phyloP scores from a whole-genome alignment of 1,284 basidiomycete genomes.

The Ustilago xerochloae region DNA sequence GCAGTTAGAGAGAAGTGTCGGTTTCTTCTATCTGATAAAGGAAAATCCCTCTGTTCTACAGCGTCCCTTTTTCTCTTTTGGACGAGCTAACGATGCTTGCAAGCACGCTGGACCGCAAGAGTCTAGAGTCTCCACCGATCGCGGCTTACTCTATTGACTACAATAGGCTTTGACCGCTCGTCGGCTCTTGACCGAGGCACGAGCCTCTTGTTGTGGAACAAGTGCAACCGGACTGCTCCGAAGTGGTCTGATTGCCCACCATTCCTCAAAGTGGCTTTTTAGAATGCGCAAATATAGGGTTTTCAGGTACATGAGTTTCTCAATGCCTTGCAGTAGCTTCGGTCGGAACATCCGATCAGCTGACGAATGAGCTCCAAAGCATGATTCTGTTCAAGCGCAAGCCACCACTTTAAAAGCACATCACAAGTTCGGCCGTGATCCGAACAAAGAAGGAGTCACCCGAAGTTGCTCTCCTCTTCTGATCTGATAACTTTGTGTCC shows the following conservation, averaged over 20 bases:
- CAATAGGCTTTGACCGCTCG: background rate
- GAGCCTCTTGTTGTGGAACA: too few relatives aligned
- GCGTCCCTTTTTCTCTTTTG: background rate
- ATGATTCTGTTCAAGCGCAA: background rate
- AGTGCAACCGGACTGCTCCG: background rate
- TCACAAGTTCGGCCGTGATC: slow-evolving; percentile 4
- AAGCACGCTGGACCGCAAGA: background rate
- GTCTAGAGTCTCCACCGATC: background rate
- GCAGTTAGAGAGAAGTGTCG: background rate
- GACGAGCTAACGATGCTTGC: background rate
- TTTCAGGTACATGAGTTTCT: background rate
- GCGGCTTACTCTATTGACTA: background rate
- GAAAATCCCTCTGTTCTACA: background rate
- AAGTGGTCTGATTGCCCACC: background rate
- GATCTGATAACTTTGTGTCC: slow-evolving; percentile 10
- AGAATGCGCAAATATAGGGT: background rate
- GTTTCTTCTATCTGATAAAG: slow-evolving; percentile 31
- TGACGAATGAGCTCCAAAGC: background rate
- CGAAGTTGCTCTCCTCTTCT: background rate
- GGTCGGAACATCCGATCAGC: background rate
- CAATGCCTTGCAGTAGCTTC: background rate
- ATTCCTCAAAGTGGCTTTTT: background rate
- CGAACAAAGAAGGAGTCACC: background rate
- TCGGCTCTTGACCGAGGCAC: background rate
- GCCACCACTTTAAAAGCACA: background rate